Evolutionary conservation across 257 asterid species (phyloP).

Genomic region (Salvia rosmarinus): DNA sequence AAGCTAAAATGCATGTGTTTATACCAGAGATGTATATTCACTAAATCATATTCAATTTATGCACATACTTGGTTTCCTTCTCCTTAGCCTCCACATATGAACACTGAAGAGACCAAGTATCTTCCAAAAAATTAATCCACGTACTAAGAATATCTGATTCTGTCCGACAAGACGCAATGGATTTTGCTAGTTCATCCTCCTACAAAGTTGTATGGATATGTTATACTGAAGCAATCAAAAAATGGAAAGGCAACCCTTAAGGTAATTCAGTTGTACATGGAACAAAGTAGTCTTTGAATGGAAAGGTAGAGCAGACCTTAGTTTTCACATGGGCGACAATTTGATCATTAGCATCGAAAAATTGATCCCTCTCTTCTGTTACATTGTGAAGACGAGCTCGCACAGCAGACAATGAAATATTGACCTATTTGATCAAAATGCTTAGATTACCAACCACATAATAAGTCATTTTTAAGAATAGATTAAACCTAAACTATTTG

Average conservation of each 20-base stretch:
- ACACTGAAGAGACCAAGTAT: constrained; percentile 90
- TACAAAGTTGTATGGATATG: constrained; percentile 38
- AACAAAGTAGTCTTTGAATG: constrained; percentile 5
- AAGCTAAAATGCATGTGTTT: constrained; percentile 26
- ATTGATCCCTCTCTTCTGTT: constrained; percentile 93
- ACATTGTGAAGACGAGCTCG: constrained; percentile 82
- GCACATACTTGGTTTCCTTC: constrained; percentile 71
- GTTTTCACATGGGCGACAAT: constrained; percentile 86
- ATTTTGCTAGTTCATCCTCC: constrained; percentile 83
- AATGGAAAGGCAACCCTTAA: constrained; percentile 19
- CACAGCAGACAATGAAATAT: constrained; percentile 80
- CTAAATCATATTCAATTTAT: constrained; percentile 31
- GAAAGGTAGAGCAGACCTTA: constrained; percentile 56
- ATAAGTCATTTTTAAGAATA: neutral
- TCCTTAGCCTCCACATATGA: constrained; percentile 68
- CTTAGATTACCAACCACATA: constrained; percentile 28
- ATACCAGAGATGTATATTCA: constrained; percentile 6
- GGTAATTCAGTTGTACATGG: constrained; percentile 24
- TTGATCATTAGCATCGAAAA: constrained; percentile 96
- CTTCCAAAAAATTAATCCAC: constrained; percentile 92
- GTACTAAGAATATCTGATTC: constrained; percentile 76
- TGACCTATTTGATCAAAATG: constrained; percentile 60
- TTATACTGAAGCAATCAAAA: constrained; percentile 20
- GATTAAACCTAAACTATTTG: neutral
- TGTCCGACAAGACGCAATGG: constrained; percentile 67